Percentiles rank a stretch among this genome's conserved stretches.
These are phyloP conservation scores for Sporisorium iseilematis-ciliati DNA, from an alignment of 1,284 basidiomycete species.

Conservation along the genomic window DNA sequence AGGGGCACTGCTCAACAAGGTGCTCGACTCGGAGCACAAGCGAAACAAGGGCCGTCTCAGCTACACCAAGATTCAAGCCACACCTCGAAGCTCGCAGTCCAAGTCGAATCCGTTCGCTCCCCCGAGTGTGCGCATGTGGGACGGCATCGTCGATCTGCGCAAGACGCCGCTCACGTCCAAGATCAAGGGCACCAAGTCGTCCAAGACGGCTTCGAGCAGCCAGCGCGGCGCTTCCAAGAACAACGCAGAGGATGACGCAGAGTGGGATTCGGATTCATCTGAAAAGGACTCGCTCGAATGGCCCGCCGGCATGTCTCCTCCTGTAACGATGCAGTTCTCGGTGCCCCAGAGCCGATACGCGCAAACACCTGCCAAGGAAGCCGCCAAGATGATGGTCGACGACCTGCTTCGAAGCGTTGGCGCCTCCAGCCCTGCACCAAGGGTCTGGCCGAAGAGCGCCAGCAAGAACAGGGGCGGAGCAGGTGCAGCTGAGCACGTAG, in stretches of 20 bases:
- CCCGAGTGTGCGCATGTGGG: constrained; percentile 73
- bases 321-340: constrained; percentile 84
- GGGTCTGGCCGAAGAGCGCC: constrained; percentile 46
- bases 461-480: constrained; percentile 17
- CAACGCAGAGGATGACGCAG: constrained; percentile 48
- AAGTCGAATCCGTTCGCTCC: constrained; percentile 62
- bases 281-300: constrained; percentile 72
- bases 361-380: constrained; percentile 72
- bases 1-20: constrained; percentile 51
- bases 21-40: constrained; percentile 57
- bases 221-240: constrained; percentile 72
- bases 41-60: constrained; percentile 45
- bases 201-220: constrained; percentile 65
- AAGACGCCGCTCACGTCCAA: constrained; percentile 73
- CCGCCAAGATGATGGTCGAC: constrained; percentile 64
- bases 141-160: constrained; percentile 80
- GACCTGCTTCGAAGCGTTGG: constrained; percentile 66
- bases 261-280: constrained; percentile 57
- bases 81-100: constrained; percentile 45
- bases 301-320: constrained; percentile 82
- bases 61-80: constrained; percentile 55
- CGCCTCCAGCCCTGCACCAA: constrained; percentile 37
- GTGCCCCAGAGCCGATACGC: constrained; percentile 78
- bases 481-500: constrained; percentile 2
- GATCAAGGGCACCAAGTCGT: constrained; percentile 42